A percentile compares a stretch with the other conserved stretches of the same genome.
Conservation (phyloP, 2,329 filamentous ascomycete species). For the Ceratocystis alfenasii region DNA sequence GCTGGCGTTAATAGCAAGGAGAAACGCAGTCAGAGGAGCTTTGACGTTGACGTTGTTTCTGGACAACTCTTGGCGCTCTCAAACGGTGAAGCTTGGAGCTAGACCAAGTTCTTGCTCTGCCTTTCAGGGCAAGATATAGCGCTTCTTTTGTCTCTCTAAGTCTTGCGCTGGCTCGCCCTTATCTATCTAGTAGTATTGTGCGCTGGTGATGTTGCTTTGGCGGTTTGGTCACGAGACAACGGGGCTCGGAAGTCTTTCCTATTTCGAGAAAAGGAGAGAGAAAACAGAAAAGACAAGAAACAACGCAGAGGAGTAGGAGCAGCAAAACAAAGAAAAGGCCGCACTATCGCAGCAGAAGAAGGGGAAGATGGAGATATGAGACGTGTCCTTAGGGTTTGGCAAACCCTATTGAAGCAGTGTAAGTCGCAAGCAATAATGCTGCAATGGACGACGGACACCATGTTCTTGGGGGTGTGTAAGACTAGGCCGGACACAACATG, state of each 20-base stretch:
- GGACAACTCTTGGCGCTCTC: slow-evolving; percentile 5
- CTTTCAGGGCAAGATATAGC: slow-evolving; percentile 1
- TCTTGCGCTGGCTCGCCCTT: background rate
- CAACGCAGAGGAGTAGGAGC: background rate
- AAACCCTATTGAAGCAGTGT: background rate
- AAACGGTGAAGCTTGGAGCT: background rate
- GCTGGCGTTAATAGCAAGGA: background rate
- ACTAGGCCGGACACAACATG: no score
- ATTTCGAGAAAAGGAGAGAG: background rate
- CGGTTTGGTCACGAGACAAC: slow-evolving; percentile 1
- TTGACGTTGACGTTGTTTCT: slow-evolving; percentile 9
- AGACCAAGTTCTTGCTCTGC: background rate
- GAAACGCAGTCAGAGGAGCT: slow-evolving; percentile 4
- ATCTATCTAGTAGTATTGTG: background rate
- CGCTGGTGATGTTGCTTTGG: slow-evolving; percentile 1
- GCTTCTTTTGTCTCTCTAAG: background rate
- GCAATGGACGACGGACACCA: no score
- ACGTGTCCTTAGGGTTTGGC: background rate
- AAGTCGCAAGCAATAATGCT: background rate
- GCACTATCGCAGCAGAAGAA: background rate
- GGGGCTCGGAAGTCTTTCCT: background rate
- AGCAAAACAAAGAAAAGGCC: background rate
- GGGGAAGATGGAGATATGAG: background rate
- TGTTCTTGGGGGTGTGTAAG: no score
- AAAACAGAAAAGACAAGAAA: background rate